A percentile compares a stretch with the other conserved stretches of the same genome.
phyloP scores from a whole-genome alignment of 2,329 filamentous ascomycete genomes.

The Talaromyces islandicus region DNA sequence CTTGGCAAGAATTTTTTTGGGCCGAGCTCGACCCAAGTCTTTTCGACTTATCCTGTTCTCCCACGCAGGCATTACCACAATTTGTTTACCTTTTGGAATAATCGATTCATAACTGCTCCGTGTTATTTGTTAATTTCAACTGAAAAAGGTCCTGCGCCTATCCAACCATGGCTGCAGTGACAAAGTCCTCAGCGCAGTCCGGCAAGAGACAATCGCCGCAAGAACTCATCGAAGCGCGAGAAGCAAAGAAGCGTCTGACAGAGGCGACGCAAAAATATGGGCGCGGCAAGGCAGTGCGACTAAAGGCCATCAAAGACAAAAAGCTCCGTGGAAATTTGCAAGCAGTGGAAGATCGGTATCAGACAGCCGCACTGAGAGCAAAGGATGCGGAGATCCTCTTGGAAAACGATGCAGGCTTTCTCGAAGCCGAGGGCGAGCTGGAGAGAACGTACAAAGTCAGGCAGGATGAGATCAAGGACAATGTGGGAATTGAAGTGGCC shows the following conservation, averaged over 20 bases:
- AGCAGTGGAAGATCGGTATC: slow-evolving; percentile 73
- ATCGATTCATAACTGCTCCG: not conserved
- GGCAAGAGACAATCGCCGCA: slow-evolving; percentile 16
- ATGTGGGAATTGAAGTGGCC: slow-evolving; percentile 74
- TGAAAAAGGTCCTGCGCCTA: slow-evolving; percentile 9
- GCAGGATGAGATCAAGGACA: slow-evolving; percentile 74
- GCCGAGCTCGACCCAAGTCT: slow-evolving; percentile 10
- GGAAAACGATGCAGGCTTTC: slow-evolving; percentile 77
- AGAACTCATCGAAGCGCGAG: slow-evolving; percentile 26
- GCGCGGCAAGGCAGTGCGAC: slow-evolving; percentile 68
- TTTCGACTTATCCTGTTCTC: not conserved
- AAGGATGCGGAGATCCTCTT: slow-evolving; percentile 94
- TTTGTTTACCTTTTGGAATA: not conserved
- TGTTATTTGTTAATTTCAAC: not conserved
- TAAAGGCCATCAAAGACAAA: slow-evolving; percentile 74
- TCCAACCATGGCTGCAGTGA: slow-evolving; percentile 23
- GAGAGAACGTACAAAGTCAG: slow-evolving; percentile 89
- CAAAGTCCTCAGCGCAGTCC: slow-evolving; percentile 19
- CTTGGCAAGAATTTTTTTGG: slow-evolving; percentile 34
- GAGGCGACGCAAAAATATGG: slow-evolving; percentile 73
- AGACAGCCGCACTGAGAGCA: slow-evolving; percentile 72
- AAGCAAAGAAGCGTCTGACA: slow-evolving; percentile 33
- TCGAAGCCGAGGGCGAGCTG: slow-evolving; percentile 81
- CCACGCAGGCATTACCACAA: not conserved
- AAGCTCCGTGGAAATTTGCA: slow-evolving; percentile 79